Base-by-base conservation (phyloP, 495 filamentous ascomycete species). In the Haplographium delicatum region DNA sequence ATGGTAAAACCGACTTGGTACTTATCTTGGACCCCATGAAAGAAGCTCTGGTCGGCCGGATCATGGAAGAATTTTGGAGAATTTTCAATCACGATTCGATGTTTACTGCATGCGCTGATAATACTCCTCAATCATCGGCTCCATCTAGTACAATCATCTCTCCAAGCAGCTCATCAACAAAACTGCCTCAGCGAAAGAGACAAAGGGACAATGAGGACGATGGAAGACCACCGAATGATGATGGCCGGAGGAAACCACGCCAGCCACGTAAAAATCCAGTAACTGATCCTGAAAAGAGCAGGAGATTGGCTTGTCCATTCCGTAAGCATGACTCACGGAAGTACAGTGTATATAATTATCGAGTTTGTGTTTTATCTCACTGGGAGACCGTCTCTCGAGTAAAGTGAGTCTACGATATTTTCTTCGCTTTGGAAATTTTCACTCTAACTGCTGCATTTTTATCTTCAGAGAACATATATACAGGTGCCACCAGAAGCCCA, bases 21-120 rank as follows among this genome's bases (percentile, higher is more conserved):
- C 35, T 19, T 0, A 35, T 22, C 1, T 33, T 56, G 11, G 30
- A 27, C 9, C 22, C 38, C 16, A 33, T 22, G 5, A 27, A 25
- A 1, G 1, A 44, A 31, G 46, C 30, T 10, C 19, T 56, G n/a
- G 39, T 46, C 6, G 33, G 46, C 16, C 31, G 40, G 8, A 23
- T 56, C 5, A 56, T 56, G 53, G 41, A 46, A 22, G 40, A 56
- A 15, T 56, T 56, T 42, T 56, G 53, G 53, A 28, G 19, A 4
- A 50, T 56, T 13, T 50, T 50, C 30, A 51, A 56, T 15, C 53
- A 51, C 25, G 5, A 25, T 7, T 46, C 24, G 53, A 23, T 2
- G 15, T 16, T 28, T 6, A 41, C 5, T 9, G 19, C 19, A 10
- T 11, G 16, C 15, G 11, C 4, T 6, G 16, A 41, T 20, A 41